Evolutionary conservation across 805 yeast species (phyloP).

Genomic region (Blastobotrys muscicola): DNA sequence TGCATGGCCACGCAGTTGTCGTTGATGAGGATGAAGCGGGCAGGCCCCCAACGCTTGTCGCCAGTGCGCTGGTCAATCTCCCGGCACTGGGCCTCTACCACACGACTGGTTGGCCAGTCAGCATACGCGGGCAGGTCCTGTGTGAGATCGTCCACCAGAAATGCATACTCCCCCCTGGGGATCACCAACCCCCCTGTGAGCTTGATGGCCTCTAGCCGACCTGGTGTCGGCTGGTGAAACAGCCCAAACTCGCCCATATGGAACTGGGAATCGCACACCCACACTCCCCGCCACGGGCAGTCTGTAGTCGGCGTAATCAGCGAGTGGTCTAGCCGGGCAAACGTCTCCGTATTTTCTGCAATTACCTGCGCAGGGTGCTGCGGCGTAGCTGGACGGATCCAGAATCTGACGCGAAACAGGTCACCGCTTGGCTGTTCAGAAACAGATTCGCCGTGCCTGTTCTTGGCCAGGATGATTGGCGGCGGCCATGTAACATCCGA

Average conservation of each 20-base stretch:
- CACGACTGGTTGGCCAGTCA: no score
- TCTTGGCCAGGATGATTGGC: constrained; percentile 13
- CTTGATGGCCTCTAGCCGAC: constrained; percentile 21
- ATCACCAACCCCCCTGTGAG: constrained; percentile 20
- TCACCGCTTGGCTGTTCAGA: constrained; percentile 4
- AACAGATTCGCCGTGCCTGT: constrained; percentile 7
- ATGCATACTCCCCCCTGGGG: constrained; percentile 22
- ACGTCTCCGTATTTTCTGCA: constrained; percentile 19
- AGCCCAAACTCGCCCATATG: constrained; percentile 17
- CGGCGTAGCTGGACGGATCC: constrained; percentile 7
- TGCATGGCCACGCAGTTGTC: no score
- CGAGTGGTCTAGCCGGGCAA: constrained; percentile 11
- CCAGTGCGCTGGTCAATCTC: no score
- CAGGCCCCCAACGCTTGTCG: no score
- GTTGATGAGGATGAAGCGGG: no score
- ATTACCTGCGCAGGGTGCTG: constrained; percentile 1
- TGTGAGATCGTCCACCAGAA: constrained; percentile 17
- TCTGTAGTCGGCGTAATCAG: constrained; percentile 7
- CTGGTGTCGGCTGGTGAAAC: constrained; percentile 18
- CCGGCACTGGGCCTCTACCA: no score
- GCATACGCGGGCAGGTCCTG: no score
- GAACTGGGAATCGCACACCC: constrained; percentile 19
- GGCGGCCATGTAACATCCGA: constrained; percentile 17
- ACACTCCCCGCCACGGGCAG: constrained; percentile 21
- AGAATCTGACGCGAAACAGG: constrained; percentile 15